Conservation (phyloP, 495 filamentous ascomycete genomes). For the Bryoglossum gracile region DNA sequence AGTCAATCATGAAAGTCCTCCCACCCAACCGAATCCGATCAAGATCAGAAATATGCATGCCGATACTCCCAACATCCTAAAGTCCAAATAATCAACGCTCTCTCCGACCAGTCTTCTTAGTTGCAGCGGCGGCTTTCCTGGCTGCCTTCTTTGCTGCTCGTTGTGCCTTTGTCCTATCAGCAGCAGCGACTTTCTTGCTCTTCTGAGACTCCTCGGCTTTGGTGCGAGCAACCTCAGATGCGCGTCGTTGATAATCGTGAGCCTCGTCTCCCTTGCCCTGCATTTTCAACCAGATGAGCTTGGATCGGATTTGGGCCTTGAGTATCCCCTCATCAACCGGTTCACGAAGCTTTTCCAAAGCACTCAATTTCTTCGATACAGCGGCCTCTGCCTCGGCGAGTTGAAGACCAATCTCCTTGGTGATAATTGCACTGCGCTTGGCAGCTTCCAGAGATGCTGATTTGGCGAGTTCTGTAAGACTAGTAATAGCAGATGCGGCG, state of each 20-base stretch:
- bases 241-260: constrained; percentile 16
- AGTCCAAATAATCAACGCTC: constrained; percentile 6
- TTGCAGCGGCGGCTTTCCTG: constrained; percentile 12
- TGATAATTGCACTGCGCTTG: constrained; percentile 24
- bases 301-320: constrained; percentile 22
- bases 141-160: constrained; percentile 11
- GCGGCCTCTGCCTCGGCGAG: constrained; percentile 16
- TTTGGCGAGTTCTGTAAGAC: constrained; percentile 16
- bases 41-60: constrained; percentile 6
- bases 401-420: constrained; percentile 21
- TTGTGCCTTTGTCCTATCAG: constrained; percentile 9
- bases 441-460: constrained; percentile 20
- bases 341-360: constrained; percentile 11
- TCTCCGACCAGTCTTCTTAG: constrained; percentile 5
- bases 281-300: constrained; percentile 24
- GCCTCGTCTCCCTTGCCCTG: constrained; percentile 23
- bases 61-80: constrained; percentile 11
- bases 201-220: constrained; percentile 1
- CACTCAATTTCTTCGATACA: constrained; percentile 10
- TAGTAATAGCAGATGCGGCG: constrained; percentile 4
- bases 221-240: constrained; percentile 8
- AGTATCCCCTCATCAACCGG: constrained; percentile 17
- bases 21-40: constrained; percentile 4
- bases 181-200: background rate
- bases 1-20: constrained; percentile 12